phyloP scores from a whole-genome alignment of 495 filamentous ascomycete genomes.

The Podospora anserina region DNA sequence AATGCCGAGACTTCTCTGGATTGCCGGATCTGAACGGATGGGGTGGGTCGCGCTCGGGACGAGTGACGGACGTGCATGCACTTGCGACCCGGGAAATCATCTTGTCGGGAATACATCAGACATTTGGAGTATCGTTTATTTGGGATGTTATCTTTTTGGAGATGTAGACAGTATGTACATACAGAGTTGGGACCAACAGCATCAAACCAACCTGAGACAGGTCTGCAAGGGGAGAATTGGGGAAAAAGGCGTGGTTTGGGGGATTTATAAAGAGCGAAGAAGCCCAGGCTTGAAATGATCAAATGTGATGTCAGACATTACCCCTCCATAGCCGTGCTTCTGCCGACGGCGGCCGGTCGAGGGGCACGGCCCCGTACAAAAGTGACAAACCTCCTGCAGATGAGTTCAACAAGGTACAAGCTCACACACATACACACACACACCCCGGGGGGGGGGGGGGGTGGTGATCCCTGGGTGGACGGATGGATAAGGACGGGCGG shows the following conservation, averaged over 20 bases:
- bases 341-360: conserved; percentile 32
- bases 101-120: conserved; percentile 14
- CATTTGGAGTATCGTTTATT: conserved; percentile 3
- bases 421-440: background rate
- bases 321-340: conserved; percentile 28
- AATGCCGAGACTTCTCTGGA: conserved; percentile 20
- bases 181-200: background rate
- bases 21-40: conserved; percentile 4
- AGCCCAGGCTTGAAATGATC: background rate
- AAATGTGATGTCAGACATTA: conserved; percentile 25
- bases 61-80: conserved; percentile 19
- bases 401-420: background rate
- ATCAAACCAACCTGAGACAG: background rate
- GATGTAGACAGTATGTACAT: background rate
- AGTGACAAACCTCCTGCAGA: background rate
- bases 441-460: too few species aligned
- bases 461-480: background rate
- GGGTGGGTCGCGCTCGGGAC: conserved; percentile 14
- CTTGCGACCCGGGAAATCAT: conserved; percentile 32
- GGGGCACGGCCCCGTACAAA: conserved; percentile 13
- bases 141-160: background rate
- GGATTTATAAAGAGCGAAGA: background rate
- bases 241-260: background rate
- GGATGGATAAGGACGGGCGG: conserved; percentile 6
- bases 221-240: background rate